Conservation (phyloP, 2,329 filamentous ascomycete genomes). For the Diplodia intermedia region DNA sequence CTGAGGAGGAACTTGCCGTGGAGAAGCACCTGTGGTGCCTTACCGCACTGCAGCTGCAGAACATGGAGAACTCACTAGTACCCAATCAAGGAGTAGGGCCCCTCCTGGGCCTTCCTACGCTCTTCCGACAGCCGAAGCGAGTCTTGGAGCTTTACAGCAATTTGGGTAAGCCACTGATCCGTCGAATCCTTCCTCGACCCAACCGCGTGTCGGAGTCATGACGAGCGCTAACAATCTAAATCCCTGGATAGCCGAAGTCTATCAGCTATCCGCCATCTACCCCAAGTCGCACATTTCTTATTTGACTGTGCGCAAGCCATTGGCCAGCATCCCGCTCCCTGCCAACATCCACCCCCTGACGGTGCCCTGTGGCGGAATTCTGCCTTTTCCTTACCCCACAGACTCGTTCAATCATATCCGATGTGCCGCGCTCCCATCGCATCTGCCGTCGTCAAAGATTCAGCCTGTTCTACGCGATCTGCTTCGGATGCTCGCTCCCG, state of each 20-base stretch:
- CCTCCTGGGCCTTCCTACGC: slow-evolving; percentile 35
- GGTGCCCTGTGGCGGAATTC: slow-evolving; percentile 45
- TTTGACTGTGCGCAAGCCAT: slow-evolving; percentile 44
- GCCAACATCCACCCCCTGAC: slow-evolving; percentile 43
- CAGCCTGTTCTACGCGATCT: slow-evolving; percentile 64
- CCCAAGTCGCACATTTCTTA: slow-evolving; percentile 48
- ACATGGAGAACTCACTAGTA: slow-evolving; percentile 38
- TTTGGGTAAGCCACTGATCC: slow-evolving; percentile 36
- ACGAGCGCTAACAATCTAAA: slow-evolving; percentile 38
- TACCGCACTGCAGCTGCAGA: slow-evolving; percentile 58
- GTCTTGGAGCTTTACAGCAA: slow-evolving; percentile 49
- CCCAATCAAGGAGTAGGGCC: slow-evolving; percentile 37
- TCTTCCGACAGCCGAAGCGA: slow-evolving; percentile 35
- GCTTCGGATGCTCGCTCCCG: slow-evolving; percentile 61
- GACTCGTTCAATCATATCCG: slow-evolving; percentile 48
- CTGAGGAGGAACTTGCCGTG: slow-evolving; percentile 59
- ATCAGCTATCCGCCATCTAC: slow-evolving; percentile 54
- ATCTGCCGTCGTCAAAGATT: slow-evolving; percentile 64
- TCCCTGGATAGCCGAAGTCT: slow-evolving; percentile 48
- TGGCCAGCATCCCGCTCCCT: slow-evolving; percentile 43
- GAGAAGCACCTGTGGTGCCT: slow-evolving; percentile 69
- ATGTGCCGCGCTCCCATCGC: slow-evolving; percentile 60
- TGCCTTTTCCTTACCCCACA: slow-evolving; percentile 59
- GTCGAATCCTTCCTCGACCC: slow-evolving; percentile 7
- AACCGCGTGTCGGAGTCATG: slow-evolving; percentile 37